Percentiles rank a stretch among this genome's conserved stretches.
phyloP scores from a whole-genome alignment of 306 rosid genomes.

The Cucumis hystrix region DNA sequence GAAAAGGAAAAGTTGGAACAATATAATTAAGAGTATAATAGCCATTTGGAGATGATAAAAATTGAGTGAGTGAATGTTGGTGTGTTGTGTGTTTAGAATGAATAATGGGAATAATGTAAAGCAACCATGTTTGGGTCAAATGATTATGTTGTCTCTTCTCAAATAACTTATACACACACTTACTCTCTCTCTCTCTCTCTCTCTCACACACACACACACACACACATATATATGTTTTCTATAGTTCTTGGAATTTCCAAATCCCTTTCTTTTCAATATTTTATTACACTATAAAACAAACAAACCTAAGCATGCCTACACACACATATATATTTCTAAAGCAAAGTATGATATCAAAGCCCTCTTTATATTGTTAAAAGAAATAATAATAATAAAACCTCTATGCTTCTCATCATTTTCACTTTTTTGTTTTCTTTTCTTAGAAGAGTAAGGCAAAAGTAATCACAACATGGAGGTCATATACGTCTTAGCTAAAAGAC shows the following conservation, averaged over 20 bases:
- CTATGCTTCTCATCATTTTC: too few species aligned
- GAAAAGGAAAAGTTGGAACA: neutral
- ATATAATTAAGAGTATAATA: neutral
- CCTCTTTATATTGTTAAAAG: too few species aligned
- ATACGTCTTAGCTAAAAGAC: too few species aligned
- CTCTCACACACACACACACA: neutral
- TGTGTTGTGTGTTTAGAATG: neutral
- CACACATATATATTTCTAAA: too few species aligned
- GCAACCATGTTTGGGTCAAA: neutral
- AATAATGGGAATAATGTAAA: neutral
- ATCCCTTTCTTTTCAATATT: neutral
- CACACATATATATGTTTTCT: neutral
- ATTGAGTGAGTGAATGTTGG: neutral
- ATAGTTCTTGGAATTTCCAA: neutral
- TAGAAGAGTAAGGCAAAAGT: too few species aligned
- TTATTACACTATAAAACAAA: neutral
- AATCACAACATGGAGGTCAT: too few species aligned
- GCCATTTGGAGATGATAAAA: neutral
- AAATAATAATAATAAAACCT: too few species aligned
- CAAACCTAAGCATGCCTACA: neutral
- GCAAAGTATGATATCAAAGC: too few species aligned
- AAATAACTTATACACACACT: neutral
- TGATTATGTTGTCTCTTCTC: neutral
- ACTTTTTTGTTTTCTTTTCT: too few species aligned
- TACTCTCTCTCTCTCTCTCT: neutral